Conservation (phyloP, 1,139 yeast genomes). For the Suhomyces panamericanus region DNA sequence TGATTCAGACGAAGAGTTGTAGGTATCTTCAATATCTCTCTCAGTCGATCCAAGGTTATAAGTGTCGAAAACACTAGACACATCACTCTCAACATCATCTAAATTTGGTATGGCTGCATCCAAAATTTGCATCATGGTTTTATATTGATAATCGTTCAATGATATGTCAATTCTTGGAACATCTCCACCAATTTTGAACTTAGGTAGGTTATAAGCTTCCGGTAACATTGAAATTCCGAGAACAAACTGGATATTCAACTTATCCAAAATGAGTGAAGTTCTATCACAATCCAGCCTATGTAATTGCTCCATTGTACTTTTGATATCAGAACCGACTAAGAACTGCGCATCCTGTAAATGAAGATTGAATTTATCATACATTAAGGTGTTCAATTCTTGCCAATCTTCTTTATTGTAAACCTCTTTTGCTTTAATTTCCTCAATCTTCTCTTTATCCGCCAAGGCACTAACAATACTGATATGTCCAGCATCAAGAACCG, state of each 20-base stretch:
- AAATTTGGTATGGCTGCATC: constrained; percentile 70
- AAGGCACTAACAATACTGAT: constrained; percentile 80
- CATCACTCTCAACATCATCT: constrained; percentile 34
- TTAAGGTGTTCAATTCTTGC: constrained; percentile 65
- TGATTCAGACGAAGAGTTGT: neutral
- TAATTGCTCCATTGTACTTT: constrained; percentile 71
- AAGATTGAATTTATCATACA: constrained; percentile 86
- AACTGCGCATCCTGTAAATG: constrained; percentile 85
- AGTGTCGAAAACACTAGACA: constrained; percentile 37
- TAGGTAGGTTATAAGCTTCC: constrained; percentile 71
- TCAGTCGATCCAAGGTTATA: constrained; percentile 23
- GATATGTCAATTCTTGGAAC: constrained; percentile 74
- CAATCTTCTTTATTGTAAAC: constrained; percentile 75
- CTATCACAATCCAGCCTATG: constrained; percentile 42
- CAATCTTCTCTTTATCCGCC: constrained; percentile 68
- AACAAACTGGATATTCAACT: constrained; percentile 68
- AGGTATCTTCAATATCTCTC: neutral
- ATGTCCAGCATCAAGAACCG: constrained; percentile 94
- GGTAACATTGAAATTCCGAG: constrained; percentile 86
- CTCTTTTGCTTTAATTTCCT: constrained; percentile 68
- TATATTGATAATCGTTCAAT: constrained; percentile 86
- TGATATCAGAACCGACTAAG: constrained; percentile 79
- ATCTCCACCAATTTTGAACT: constrained; percentile 71
- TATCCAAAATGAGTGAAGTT: constrained; percentile 67
- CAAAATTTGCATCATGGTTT: constrained; percentile 75